A percentile compares a stretch with the other conserved stretches of the same genome.
phyloP scores from a whole-genome alignment of 1,284 basidiomycete species.

The Hymenochaete sp. region DNA sequence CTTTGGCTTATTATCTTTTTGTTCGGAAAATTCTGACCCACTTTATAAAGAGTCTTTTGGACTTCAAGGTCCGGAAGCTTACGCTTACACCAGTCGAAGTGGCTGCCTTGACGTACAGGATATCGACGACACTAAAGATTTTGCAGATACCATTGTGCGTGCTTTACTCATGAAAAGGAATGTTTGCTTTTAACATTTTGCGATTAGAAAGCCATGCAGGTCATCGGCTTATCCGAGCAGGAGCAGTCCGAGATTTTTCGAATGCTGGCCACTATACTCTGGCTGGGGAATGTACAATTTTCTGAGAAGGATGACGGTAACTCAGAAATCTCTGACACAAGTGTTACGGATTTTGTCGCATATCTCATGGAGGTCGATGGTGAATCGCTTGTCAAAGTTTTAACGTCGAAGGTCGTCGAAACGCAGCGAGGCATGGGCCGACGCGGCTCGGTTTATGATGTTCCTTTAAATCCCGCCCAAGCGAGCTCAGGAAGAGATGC shows the following conservation, averaged over 20 bases:
- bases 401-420: conserved; percentile 86
- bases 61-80: conserved; percentile 94
- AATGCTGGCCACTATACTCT: conserved; percentile 87
- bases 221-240: conserved; percentile 76
- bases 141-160: conserved; percentile 76
- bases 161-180: conserved; percentile 1
- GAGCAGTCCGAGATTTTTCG: conserved; percentile 94
- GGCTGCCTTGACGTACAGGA: conserved; percentile 88
- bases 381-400: conserved; percentile 73
- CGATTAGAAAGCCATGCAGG: conserved; percentile 80
- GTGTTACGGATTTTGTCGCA: conserved; percentile 91
- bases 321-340: conserved; percentile 71
- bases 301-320: conserved; percentile 87
- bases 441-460: conserved; percentile 92
- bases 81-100: conserved; percentile 88
- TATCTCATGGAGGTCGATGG: conserved; percentile 90
- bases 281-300: conserved; percentile 96
- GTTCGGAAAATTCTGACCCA: conserved; percentile 15
- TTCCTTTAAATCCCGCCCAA: conserved; percentile 91
- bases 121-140: conserved; percentile 88
- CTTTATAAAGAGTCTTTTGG: conserved; percentile 75
- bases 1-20: background rate
- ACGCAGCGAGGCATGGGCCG: conserved; percentile 88
- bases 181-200: conserved; percentile 20
- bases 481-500: conserved; percentile 87